A percentile compares a stretch with the other conserved stretches of the same genome.
These are phyloP conservation scores for Aureobasidium pullulans DNA, from an alignment of 2,329 filamentous ascomycete species.

Conservation along the genomic window DNA sequence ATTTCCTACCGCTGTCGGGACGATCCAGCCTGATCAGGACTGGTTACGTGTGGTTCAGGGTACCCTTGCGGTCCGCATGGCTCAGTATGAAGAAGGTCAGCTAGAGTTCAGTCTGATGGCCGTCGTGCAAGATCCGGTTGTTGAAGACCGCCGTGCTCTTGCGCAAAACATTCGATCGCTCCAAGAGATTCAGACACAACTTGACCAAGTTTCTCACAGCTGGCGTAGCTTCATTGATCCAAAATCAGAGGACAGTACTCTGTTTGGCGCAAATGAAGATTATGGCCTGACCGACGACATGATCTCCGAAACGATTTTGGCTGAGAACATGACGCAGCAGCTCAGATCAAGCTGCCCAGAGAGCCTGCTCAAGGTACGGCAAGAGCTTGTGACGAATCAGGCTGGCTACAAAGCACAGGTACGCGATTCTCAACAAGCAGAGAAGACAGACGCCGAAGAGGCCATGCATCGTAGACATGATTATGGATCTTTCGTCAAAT, in stretches of 20 bases:
- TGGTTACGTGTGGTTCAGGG: constrained; percentile 62
- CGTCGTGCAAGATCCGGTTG: constrained; percentile 60
- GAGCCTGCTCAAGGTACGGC: constrained; percentile 31
- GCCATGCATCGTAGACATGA: constrained; percentile 56
- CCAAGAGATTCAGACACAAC: constrained; percentile 31
- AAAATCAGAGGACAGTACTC: constrained; percentile 19
- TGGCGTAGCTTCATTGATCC: constrained; percentile 35
- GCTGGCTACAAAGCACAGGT: constrained; percentile 40
- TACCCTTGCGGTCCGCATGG: constrained; percentile 61
- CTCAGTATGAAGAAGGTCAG: constrained; percentile 55
- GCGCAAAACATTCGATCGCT: constrained; percentile 40
- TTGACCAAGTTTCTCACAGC: constrained; percentile 32
- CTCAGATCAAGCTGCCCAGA: constrained; percentile 22
- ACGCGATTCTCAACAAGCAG: constrained; percentile 39
- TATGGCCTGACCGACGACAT: constrained; percentile 23
- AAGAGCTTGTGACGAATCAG: constrained; percentile 36
- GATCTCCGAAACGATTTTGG: constrained; percentile 29
- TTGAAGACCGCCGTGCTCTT: constrained; percentile 37
- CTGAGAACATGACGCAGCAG: constrained; percentile 19
- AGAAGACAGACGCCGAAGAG: constrained; percentile 45
- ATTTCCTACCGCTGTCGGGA: constrained; percentile 60
- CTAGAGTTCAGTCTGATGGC: constrained; percentile 74
- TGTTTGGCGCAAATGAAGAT: constrained; percentile 17
- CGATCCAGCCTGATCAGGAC: constrained; percentile 39
- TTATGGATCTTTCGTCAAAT: constrained; percentile 59